Percentiles rank a stretch among this genome's conserved stretches.
Conservation (phyloP, 1,284 basidiomycete species). For the Sporisorium graminicola region DNA sequence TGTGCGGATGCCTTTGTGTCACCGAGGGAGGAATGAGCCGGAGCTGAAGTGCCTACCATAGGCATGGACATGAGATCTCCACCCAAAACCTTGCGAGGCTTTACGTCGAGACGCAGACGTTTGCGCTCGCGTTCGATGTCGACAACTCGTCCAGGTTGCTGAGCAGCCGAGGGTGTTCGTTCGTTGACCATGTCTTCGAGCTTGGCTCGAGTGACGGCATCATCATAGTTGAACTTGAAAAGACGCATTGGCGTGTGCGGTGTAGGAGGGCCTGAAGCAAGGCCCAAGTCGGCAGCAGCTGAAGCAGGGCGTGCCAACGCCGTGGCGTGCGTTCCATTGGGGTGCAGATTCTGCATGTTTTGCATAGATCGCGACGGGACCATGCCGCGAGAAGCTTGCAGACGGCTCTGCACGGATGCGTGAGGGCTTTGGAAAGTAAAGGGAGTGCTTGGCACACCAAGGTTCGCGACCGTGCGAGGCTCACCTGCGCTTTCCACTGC, state of each 20-base stretch:
- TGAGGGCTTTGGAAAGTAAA: slow-evolving; percentile 37
- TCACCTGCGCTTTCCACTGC: background rate
- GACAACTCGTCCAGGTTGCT: slow-evolving; percentile 17
- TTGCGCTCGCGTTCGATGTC: slow-evolving; percentile 53
- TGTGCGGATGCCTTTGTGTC: background rate
- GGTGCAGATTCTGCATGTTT: slow-evolving; percentile 40
- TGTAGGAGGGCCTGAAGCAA: slow-evolving; percentile 38
- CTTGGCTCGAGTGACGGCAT: slow-evolving; percentile 47
- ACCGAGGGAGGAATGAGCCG: background rate
- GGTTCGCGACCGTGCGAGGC: background rate
- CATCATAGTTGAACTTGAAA: slow-evolving; percentile 57
- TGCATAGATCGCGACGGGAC: slow-evolving; percentile 41
- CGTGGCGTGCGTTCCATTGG: slow-evolving; percentile 21
- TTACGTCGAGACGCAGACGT: slow-evolving; percentile 50
- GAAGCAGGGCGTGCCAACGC: slow-evolving; percentile 41
- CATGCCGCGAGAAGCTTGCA: slow-evolving; percentile 24
- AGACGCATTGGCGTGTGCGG: slow-evolving; percentile 60
- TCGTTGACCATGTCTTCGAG: slow-evolving; percentile 60
- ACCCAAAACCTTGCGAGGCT: slow-evolving; percentile 40
- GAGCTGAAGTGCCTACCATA: slow-evolving; percentile 17
- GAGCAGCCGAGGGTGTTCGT: slow-evolving; percentile 22
- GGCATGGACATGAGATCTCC: slow-evolving; percentile 49
- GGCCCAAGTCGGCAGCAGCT: slow-evolving; percentile 38
- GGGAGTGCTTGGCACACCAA: slow-evolving; percentile 27
- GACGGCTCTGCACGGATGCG: slow-evolving; percentile 5